Evolutionary conservation across 2,329 filamentous ascomycete species (phyloP), one percentile per base, ranked within the genome.

Genomic region (Trichophyton simii): DNA sequence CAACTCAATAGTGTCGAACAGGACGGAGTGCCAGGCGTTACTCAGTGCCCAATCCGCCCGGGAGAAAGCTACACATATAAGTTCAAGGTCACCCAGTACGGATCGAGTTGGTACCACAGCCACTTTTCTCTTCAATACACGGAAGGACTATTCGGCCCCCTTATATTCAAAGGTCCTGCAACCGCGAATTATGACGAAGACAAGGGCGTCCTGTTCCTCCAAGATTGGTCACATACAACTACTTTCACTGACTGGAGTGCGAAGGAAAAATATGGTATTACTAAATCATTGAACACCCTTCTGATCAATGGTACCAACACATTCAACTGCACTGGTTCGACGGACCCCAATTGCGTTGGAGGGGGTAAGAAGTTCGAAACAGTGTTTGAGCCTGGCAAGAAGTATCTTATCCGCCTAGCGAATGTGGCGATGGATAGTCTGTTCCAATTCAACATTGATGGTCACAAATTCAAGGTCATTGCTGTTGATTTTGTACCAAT

Each of bases 381-480:
- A 15, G 36, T 41, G 7, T 57, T 57, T 25, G n/a, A 57, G 13
- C 28, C 28, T 18, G 68, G 69, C 46, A 72, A 73, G 63, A 69
- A 68, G 50, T 64, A 71, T 52, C 59, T 73, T 55, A n/a, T 77
- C 65, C 55, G 67, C 25, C 31, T 74, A 5, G 70, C 73, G 62
- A 73, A 73, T 62, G 66, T 70, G 57, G 75, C 82, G 41, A 72
- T 77, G 59, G 74, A 83, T 67, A 77, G 73, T 36, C 70, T 80
- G 62, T 75, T 80, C 69, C 73, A 78, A 55, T 83, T 86, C 67
- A 71, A 68, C 55, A 73, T 78, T 25, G 76, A 78, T 41, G 77
- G 80, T 55, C 83, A 87, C 68, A 77, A 67, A 0, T 68, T 87
- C 65, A 80, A 75, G 0, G 82, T 87, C 34, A 83, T 86, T 48